A percentile compares a stretch with the other conserved stretches of the same genome.
These are phyloP conservation scores for Zygosaccharomyces pseudobailii DNA, from an alignment of 1,139 yeast genomes.

Conservation along the genomic window DNA sequence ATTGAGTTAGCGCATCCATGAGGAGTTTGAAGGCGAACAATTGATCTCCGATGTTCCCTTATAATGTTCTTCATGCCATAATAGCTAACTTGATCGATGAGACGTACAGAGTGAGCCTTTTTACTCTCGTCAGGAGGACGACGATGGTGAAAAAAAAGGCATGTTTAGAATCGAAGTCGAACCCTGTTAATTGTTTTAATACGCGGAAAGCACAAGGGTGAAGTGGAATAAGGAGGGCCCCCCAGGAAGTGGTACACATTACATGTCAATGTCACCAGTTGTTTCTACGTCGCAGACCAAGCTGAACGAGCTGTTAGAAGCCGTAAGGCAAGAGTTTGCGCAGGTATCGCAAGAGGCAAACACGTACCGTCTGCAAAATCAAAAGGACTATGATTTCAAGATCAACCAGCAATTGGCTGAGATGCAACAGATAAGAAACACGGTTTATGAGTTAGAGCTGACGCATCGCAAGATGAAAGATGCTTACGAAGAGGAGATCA, in stretches of 20 bases:
- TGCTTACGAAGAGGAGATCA: constrained; percentile 89
- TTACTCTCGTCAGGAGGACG: background rate
- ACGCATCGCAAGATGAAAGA: constrained; percentile 95
- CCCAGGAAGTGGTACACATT: background rate
- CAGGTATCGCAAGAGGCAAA: constrained; percentile 83
- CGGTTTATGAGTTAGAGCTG: constrained; percentile 89
- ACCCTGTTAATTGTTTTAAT: background rate
- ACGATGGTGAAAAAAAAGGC: background rate
- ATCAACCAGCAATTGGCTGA: constrained; percentile 90
- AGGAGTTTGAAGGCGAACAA: background rate
- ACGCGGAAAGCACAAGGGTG: background rate
- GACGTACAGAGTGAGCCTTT: background rate
- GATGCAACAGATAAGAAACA: constrained; percentile 89
- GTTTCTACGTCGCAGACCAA: constrained; percentile 24
- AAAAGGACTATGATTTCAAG: constrained; percentile 88
- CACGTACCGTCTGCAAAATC: constrained; percentile 72
- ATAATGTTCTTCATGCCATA: background rate
- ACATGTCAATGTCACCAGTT: constrained; percentile 16
- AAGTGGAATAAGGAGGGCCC: background rate
- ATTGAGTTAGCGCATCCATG: constrained; percentile 25
- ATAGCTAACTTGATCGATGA: background rate
- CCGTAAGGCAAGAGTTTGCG: constrained; percentile 88
- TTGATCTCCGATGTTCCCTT: background rate
- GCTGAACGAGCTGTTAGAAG: constrained; percentile 72
- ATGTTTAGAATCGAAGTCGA: background rate